These are phyloP conservation scores for Papiliotrema fonsecae DNA, from an alignment of 1,284 basidiomycete species.

Conservation along the genomic window DNA sequence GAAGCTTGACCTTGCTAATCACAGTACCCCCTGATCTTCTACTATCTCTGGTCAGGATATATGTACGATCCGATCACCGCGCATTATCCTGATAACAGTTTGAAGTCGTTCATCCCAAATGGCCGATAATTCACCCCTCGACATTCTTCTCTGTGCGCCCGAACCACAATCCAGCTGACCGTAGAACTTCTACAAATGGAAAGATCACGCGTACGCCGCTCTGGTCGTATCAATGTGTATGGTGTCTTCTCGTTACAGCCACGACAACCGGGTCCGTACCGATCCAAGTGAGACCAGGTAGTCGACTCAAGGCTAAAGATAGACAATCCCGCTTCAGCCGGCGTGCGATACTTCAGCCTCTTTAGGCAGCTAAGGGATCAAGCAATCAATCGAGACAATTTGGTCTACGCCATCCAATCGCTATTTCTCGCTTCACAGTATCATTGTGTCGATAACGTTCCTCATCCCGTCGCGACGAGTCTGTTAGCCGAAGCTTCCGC, in stretches of 20 bases:
- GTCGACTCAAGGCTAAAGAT: not conserved
- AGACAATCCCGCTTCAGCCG: conserved; percentile 13
- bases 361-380: conserved; percentile 15
- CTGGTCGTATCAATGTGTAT: not conserved
- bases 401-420: conserved; percentile 15
- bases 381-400: conserved; percentile 13
- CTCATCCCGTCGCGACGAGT: conserved; percentile 14
- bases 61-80: not conserved
- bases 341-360: conserved; percentile 9
- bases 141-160: conserved; percentile 4
- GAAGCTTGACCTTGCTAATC: not conserved
- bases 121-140: conserved; percentile 17
- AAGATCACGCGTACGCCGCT: not conserved
- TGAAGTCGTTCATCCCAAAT: conserved; percentile 12
- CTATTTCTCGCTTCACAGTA: conserved; percentile 15
- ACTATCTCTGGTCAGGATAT: not conserved
- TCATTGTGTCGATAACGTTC: conserved; percentile 18
- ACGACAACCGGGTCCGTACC: not conserved
- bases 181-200: not conserved
- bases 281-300: not conserved
- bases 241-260: not conserved
- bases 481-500: conserved; percentile 10
- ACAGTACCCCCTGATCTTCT: not conserved
- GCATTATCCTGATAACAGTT: conserved; percentile 1
- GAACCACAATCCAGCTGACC: not conserved